Conservation (phyloP, 106 monocot genomes). For the Xerophyta viscosa region DNA sequence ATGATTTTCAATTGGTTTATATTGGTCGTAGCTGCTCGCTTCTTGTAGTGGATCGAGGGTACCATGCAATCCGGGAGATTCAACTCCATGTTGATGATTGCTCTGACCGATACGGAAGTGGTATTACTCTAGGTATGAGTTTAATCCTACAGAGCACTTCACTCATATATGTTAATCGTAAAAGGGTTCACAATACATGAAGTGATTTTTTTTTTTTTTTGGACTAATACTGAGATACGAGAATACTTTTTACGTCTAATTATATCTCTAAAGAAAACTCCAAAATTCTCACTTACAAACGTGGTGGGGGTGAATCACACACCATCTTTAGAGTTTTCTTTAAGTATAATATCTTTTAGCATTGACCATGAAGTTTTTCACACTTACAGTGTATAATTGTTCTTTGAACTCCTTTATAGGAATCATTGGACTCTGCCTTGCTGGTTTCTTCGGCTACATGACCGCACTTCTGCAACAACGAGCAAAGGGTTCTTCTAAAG, state of each 20-base stretch:
- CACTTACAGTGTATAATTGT: not conserved
- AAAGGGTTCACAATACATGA: too few species aligned
- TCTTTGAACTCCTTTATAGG: not conserved
- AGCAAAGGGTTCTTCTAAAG: not conserved
- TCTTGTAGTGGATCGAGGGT: constrained; percentile 83
- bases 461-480: not conserved
- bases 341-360: too few species aligned
- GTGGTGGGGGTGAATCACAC: too few species aligned
- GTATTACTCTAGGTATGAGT: constrained; percentile 89
- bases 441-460: constrained; percentile 5
- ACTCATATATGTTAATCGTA: too few species aligned
- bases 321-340: too few species aligned
- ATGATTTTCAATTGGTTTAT: constrained; percentile 90
- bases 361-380: not conserved
- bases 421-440: not conserved
- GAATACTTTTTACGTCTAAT: too few species aligned
- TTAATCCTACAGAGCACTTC: too few species aligned
- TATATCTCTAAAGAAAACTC: too few species aligned
- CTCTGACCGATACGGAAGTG: constrained; percentile 69
- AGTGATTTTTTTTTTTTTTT: too few species aligned
- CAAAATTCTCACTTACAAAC: too few species aligned
- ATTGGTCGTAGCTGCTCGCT: constrained; percentile 93
- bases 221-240: too few species aligned
- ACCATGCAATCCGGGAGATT: constrained; percentile 93
- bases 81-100: constrained; percentile 93